Percentiles rank a stretch among this genome's conserved stretches.
Evolutionary conservation across 768 basidiomycete species (phyloP).

Genomic region (Cystoderma amianthinum): DNA sequence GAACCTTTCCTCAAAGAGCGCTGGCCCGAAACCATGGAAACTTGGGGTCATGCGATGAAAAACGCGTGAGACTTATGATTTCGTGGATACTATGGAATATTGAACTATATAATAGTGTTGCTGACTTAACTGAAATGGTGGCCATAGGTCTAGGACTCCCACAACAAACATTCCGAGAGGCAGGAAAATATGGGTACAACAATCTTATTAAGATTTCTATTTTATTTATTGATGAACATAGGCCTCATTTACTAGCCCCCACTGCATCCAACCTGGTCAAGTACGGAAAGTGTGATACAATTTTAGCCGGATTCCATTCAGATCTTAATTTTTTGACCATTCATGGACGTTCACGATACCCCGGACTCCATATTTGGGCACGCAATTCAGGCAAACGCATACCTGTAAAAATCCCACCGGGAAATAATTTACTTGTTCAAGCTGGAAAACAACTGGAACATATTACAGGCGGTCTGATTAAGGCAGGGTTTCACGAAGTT

Average conservation of each 20-base stretch:
- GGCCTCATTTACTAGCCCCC: slow-evolving; percentile 86
- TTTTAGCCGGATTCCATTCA: slow-evolving; percentile 90
- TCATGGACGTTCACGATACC: slow-evolving; percentile 80
- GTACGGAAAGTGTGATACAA: slow-evolving; percentile 73
- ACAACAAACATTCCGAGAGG: slow-evolving; percentile 62
- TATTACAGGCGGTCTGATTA: slow-evolving; percentile 75
- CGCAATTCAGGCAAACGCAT: slow-evolving; percentile 90
- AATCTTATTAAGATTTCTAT: not conserved
- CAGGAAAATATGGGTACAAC: slow-evolving; percentile 74
- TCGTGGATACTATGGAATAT: slow-evolving; percentile 1
- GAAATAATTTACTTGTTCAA: slow-evolving; percentile 83
- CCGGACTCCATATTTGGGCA: slow-evolving; percentile 91
- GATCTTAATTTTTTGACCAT: slow-evolving; percentile 95
- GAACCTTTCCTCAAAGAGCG: slow-evolving; percentile 44
- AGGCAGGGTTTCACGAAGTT: slow-evolving; percentile 93
- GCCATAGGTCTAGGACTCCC: slow-evolving; percentile 78
- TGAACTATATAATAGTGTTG: slow-evolving; percentile 53
- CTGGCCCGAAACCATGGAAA: slow-evolving; percentile 74
- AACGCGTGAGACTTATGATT: slow-evolving; percentile 54
- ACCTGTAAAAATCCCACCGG: slow-evolving; percentile 77
- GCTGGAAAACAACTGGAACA: slow-evolving; percentile 95
- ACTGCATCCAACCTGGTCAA: slow-evolving; percentile 87
- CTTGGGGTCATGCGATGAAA: slow-evolving; percentile 89
- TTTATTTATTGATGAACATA: slow-evolving; percentile 12
- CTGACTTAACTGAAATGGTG: slow-evolving; percentile 82